Evolutionary conservation across 306 rosid genomes (phyloP).

Genomic region (Rubus parviflorus): DNA sequence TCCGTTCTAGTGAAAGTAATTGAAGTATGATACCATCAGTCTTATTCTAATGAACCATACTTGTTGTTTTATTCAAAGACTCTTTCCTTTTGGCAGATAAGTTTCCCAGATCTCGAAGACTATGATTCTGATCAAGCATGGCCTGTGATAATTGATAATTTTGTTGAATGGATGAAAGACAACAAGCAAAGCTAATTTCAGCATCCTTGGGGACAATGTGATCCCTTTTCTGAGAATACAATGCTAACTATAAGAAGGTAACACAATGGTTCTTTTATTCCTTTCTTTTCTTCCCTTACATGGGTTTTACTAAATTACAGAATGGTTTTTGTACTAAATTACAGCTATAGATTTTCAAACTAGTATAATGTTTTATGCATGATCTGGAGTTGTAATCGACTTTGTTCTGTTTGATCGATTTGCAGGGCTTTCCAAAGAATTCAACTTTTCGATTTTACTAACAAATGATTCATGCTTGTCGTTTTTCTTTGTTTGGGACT

Average conservation of each 20-base stretch:
- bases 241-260: conserved; percentile 8
- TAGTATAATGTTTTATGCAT: neutral
- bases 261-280: neutral
- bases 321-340: too few species aligned
- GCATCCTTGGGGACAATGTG: conserved; percentile 6
- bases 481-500: neutral
- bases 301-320: neutral
- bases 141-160: conserved; percentile 65
- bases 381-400: neutral
- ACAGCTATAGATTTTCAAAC: neutral
- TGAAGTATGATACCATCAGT: neutral
- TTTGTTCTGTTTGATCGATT: conserved; percentile 2
- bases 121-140: conserved; percentile 65
- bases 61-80: neutral
- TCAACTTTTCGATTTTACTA: neutral
- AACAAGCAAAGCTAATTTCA: conserved; percentile 19
- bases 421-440: conserved; percentile 10
- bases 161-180: conserved; percentile 70
- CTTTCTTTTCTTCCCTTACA: conserved; percentile 9
- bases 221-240: conserved; percentile 1
- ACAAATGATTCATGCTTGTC: neutral
- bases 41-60: neutral
- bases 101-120: conserved; percentile 43
- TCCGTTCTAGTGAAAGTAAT: neutral
- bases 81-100: conserved; percentile 42